Percentiles rank a stretch among this genome's conserved stretches.
These are phyloP conservation scores for Sanguinoderma infundibulare DNA, from an alignment of 1,284 basidiomycete species.

Conservation along the genomic window DNA sequence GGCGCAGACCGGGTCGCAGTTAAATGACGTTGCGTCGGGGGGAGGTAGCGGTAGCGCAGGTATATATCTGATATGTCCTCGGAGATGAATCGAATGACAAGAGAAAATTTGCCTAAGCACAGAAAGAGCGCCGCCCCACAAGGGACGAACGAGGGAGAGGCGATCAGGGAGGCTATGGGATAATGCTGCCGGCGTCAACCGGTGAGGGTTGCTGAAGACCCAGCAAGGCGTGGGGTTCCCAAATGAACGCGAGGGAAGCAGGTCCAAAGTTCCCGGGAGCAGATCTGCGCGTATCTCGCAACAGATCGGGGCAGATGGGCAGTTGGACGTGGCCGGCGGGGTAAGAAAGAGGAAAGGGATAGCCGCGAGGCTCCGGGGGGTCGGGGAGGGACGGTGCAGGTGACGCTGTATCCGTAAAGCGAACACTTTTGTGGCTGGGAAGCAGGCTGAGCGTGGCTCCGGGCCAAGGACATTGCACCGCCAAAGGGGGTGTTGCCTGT, in stretches of 20 bases:
- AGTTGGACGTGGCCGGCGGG: slow-evolving; percentile 8
- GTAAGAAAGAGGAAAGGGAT: slow-evolving; percentile 4
- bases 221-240: slow-evolving; percentile 16
- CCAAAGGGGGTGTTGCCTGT: slow-evolving; percentile 4
- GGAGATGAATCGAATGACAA: slow-evolving; percentile 24
- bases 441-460: not conserved
- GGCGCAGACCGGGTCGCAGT: slow-evolving; percentile 10
- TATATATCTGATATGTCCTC: slow-evolving; percentile 24
- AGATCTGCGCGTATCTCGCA: slow-evolving; percentile 15
- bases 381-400: slow-evolving; percentile 5
- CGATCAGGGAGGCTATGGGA: slow-evolving; percentile 16
- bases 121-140: slow-evolving; percentile 8
- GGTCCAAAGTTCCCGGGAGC: slow-evolving; percentile 2
- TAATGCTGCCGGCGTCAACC: slow-evolving; percentile 14
- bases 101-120: slow-evolving; percentile 10
- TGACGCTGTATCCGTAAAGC: not conserved
- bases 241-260: slow-evolving; percentile 5
- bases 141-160: slow-evolving; percentile 8
- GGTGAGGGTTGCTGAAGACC: slow-evolving; percentile 10
- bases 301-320: slow-evolving; percentile 7
- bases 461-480: not conserved
- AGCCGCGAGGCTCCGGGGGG: slow-evolving; percentile 10
- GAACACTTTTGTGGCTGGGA: not conserved
- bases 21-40: slow-evolving; percentile 14
- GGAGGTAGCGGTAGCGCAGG: slow-evolving; percentile 12